Evolutionary conservation across 345 rosid species (phyloP).

Genomic region (Eutrema japonicum): DNA sequence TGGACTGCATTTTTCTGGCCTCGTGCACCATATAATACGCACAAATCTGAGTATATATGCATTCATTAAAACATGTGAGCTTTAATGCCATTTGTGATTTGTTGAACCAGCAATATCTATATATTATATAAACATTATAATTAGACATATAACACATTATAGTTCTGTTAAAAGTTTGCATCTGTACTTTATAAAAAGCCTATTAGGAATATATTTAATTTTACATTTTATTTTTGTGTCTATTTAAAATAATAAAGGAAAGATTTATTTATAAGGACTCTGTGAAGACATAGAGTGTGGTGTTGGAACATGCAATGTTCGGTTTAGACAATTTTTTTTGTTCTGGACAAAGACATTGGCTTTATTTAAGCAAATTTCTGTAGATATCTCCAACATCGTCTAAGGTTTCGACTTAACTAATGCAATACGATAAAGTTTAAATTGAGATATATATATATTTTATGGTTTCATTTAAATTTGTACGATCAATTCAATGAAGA

Average conservation of each 20-base stretch:
- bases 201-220: not conserved
- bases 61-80: not conserved
- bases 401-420: too few species aligned
- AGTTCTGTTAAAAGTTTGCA: not conserved
- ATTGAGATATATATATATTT: too few species aligned
- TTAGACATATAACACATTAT: not conserved
- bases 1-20: conserved; percentile 7
- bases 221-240: not conserved
- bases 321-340: not conserved
- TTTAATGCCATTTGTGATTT: not conserved
- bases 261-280: not conserved
- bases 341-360: too few species aligned
- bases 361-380: too few species aligned
- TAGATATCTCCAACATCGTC: too few species aligned
- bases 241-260: not conserved
- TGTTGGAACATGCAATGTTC: too few species aligned
- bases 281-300: not conserved
- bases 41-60: not conserved
- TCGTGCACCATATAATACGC: conserved; percentile 7
- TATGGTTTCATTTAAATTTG: too few species aligned
- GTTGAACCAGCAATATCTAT: too few species aligned
- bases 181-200: not conserved
- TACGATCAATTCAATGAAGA: too few species aligned
- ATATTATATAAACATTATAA: too few species aligned
- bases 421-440: too few species aligned